phyloP scores from a whole-genome alignment of 2,329 filamentous ascomycete genomes.

The Talaromyces sp. region DNA sequence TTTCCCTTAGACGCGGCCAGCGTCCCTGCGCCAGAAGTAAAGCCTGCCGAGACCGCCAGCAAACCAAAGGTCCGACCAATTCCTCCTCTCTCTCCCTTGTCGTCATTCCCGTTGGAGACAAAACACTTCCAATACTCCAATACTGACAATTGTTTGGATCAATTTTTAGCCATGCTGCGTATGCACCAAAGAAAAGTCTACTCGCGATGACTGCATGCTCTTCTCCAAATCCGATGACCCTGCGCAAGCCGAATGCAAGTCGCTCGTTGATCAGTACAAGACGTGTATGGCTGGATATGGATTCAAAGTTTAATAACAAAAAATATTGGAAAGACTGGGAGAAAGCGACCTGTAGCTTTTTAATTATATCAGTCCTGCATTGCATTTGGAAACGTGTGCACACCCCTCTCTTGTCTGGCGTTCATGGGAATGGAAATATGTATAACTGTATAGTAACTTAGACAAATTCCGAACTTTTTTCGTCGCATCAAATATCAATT shows the following conservation, averaged over 20 bases:
- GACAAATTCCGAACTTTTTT: neutral
- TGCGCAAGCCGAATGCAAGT: slow-evolving; percentile 69
- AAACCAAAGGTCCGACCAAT: slow-evolving; percentile 34
- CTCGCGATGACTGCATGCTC: slow-evolving; percentile 97
- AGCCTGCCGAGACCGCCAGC: slow-evolving; percentile 20
- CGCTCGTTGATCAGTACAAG: slow-evolving; percentile 79
- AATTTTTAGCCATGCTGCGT: slow-evolving; percentile 76
- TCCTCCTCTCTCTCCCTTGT: neutral
- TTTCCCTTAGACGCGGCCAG: neutral
- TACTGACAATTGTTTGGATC: neutral
- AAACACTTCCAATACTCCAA: neutral
- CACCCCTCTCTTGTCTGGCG: slow-evolving; percentile 7
- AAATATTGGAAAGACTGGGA: neutral
- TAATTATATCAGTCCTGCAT: neutral
- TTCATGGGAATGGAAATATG: neutral
- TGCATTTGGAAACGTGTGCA: slow-evolving; percentile 1
- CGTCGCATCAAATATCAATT: too few species aligned
- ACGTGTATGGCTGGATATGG: slow-evolving; percentile 91
- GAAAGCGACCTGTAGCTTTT: neutral
- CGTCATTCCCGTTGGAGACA: neutral
- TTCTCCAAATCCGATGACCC: slow-evolving; percentile 84
- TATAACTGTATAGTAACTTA: neutral
- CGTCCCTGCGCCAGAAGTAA: slow-evolving; percentile 13
- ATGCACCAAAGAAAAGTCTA: slow-evolving; percentile 90
- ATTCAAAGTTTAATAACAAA: slow-evolving; percentile 55